Evolutionary conservation across 2,329 filamentous ascomycete species (phyloP).

Genomic region (Ophiostoma sp.): DNA sequence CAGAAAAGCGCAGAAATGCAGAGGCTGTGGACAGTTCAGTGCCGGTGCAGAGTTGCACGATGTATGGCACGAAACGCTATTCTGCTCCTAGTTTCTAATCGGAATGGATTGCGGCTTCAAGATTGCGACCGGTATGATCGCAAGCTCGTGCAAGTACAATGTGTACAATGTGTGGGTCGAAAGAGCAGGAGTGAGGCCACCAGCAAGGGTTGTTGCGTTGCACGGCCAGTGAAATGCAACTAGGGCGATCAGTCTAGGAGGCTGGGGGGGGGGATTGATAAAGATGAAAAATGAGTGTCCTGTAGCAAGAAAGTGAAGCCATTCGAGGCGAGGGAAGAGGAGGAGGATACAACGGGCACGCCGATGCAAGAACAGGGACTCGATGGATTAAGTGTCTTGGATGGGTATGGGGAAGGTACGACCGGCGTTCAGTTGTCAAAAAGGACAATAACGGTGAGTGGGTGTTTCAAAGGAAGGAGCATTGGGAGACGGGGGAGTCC

Average conservation of each 20-base stretch:
- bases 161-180: slow-evolving; percentile 8
- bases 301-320: background rate
- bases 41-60: background rate
- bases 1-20: background rate
- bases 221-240: background rate
- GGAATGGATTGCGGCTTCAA: background rate
- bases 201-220: background rate
- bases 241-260: background rate
- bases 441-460: slow-evolving; percentile 13
- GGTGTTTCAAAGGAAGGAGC: slow-evolving; percentile 12
- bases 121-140: background rate
- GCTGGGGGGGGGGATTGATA: background rate
- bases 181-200: background rate
- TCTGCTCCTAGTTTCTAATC: background rate
- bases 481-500: background rate
- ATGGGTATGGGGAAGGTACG: background rate
- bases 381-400: background rate
- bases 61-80: background rate
- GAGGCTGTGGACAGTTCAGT: background rate
- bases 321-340: background rate
- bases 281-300: background rate
- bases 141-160: slow-evolving; percentile 3
- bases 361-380: slow-evolving; percentile 4
- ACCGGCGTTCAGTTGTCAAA: background rate
- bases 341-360: background rate